phyloP scores from a whole-genome alignment of 352 stramenopile species.

The Thraustochytrium sp. region DNA sequence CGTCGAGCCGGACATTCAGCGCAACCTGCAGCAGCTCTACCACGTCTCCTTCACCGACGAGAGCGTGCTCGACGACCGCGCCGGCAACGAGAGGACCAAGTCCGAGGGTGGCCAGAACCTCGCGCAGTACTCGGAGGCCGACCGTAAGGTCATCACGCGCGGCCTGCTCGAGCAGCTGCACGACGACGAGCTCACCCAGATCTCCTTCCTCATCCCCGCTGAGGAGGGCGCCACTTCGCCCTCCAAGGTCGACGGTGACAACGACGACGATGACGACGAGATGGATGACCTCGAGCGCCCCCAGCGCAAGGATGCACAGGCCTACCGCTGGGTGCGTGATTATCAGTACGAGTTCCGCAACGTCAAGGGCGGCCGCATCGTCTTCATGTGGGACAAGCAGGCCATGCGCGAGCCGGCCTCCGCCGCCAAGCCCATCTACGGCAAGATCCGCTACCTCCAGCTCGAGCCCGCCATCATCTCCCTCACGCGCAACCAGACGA shows the following conservation, averaged over 20 bases:
- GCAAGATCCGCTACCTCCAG: slow-evolving; percentile 30
- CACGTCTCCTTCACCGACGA: slow-evolving; percentile 37
- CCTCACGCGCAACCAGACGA: slow-evolving; percentile 17
- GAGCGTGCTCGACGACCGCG: slow-evolving; percentile 6
- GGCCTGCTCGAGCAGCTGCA: slow-evolving; percentile 22
- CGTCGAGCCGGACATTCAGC: neutral
- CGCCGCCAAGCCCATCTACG: slow-evolving; percentile 22
- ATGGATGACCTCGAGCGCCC: slow-evolving; percentile 6
- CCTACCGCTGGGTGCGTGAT: slow-evolving; percentile 27
- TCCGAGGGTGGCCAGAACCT: neutral
- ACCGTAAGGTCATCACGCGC: neutral
- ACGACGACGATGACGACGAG: neutral
- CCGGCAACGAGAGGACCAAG: neutral
- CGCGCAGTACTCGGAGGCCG: neutral
- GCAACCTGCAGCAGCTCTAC: neutral
- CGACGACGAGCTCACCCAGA: neutral
- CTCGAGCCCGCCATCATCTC: neutral
- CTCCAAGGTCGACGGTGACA: neutral
- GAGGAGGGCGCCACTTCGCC: neutral
- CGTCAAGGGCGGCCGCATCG: neutral
- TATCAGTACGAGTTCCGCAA: slow-evolving; percentile 19
- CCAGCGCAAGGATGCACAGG: neutral
- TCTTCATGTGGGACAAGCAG: slow-evolving; percentile 28
- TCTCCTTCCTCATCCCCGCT: slow-evolving; percentile 32
- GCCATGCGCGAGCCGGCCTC: neutral